Percentiles rank a stretch among this genome's conserved stretches.
phyloP scores from a whole-genome alignment of 2,329 filamentous ascomycete species.

The Colletotrichum salicis region DNA sequence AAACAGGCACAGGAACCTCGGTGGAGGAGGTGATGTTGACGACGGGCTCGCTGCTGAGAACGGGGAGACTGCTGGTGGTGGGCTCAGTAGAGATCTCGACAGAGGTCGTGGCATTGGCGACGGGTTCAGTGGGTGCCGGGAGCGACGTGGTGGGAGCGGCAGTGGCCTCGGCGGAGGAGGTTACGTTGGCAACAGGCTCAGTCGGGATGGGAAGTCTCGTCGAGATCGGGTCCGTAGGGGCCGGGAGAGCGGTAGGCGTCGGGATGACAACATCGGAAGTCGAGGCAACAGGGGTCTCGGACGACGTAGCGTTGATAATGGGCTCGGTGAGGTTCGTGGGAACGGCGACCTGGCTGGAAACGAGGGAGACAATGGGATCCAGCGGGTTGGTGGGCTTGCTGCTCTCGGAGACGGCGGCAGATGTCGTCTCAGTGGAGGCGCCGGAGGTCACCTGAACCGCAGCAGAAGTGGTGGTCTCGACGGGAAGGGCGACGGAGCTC shows the following conservation, averaged over 20 bases:
- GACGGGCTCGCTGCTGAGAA: conserved; percentile 16
- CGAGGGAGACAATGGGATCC: conserved; percentile 31
- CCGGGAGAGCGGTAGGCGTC: conserved; percentile 24
- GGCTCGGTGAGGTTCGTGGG: conserved; percentile 30
- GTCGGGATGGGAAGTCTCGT: conserved; percentile 10
- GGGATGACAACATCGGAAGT: conserved; percentile 23
- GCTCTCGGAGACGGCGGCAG: conserved; percentile 5
- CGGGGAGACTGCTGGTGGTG: conserved; percentile 14
- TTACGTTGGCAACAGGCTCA: conserved; percentile 19
- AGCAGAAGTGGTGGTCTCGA: conserved; percentile 5
- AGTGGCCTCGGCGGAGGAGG: conserved; percentile 12
- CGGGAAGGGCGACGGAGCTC: conserved; percentile 16
- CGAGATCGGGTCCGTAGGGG: conserved; percentile 30
- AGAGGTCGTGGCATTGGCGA: conserved; percentile 16
- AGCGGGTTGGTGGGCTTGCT: conserved; percentile 25
- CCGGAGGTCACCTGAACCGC: neutral
- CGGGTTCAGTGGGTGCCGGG: conserved; percentile 18
- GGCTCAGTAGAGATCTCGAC: conserved; percentile 5
- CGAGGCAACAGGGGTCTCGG: conserved; percentile 6
- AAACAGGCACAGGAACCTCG: conserved; percentile 14
- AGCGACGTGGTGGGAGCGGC: conserved; percentile 8
- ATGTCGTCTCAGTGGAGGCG: conserved; percentile 1
- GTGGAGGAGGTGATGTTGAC: conserved; percentile 27
- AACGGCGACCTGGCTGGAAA: conserved; percentile 21
- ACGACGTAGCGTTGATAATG: conserved; percentile 21